phyloP scores from a whole-genome alignment of 2,329 filamentous ascomycete genomes.

The Xylaria hypoxylon region DNA sequence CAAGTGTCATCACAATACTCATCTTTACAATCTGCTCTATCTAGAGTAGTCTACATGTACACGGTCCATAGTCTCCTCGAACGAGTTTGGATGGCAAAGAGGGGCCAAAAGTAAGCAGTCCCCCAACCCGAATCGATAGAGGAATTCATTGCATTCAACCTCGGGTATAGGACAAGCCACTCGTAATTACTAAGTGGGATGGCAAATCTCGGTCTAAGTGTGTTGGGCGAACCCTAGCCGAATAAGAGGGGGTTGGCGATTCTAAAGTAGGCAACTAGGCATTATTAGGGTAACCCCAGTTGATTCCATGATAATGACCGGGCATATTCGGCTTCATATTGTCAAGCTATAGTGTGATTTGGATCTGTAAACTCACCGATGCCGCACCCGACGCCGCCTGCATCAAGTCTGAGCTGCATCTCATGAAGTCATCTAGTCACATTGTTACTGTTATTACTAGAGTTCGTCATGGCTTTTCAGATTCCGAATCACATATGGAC shows the following conservation, averaged over 20 bases:
- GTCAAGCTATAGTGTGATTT: background rate
- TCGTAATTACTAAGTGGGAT: background rate
- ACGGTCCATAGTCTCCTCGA: background rate
- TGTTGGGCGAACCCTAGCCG: no score
- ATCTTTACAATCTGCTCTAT: background rate
- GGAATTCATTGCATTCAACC: background rate
- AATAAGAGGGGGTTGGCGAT: no score
- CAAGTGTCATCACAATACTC: background rate
- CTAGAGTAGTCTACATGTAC: background rate
- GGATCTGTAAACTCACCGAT: background rate
- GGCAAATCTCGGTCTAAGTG: background rate
- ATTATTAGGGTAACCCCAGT: no score
- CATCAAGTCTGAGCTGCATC: background rate
- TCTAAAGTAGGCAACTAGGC: no score
- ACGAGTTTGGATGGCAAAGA: no score
- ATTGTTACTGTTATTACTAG: background rate
- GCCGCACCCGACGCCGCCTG: background rate
- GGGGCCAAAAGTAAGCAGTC: background rate
- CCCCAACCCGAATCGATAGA: background rate
- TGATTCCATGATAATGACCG: background rate
- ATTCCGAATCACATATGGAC: background rate
- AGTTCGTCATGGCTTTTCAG: constrained; percentile 11
- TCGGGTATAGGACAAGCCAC: background rate
- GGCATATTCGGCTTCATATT: background rate
- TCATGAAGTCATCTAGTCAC: background rate